These are phyloP conservation scores for Nannochloropsis oceanica DNA, from an alignment of 108 stramenopile species.

Conservation along the genomic window DNA sequence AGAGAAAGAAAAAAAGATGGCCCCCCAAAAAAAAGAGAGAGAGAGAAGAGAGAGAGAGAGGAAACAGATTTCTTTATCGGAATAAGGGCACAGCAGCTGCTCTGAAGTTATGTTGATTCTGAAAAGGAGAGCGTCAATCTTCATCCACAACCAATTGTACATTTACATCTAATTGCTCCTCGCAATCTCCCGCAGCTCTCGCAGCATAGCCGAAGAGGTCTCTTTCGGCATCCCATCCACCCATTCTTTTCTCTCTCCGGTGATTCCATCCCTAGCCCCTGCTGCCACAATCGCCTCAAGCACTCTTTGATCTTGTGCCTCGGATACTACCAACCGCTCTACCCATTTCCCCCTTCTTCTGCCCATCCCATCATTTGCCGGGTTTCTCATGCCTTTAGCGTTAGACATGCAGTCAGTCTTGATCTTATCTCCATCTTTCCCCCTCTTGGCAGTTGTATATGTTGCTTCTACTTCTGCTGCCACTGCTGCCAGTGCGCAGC, in stretches of 20 bases:
- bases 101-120: too few species aligned
- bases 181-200: not conserved
- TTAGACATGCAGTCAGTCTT: not conserved
- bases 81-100: too few species aligned
- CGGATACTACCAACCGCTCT: not conserved
- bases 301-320: not conserved
- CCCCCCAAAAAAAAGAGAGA: too few species aligned
- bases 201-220: not conserved
- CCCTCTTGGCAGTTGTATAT: not conserved
- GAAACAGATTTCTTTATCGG: too few species aligned
- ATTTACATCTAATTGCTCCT: not conserved
- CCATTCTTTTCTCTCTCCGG: not conserved
- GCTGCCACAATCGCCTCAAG: not conserved
- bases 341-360: not conserved
- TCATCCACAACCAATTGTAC: not conserved
- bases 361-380: not conserved
- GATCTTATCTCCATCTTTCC: not conserved
- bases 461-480: not conserved
- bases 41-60: too few species aligned
- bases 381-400: too few species aligned
- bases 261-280: slow-evolving; percentile 17
- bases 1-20: too few species aligned
- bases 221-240: slow-evolving; percentile 16
- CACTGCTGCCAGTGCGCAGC: slow-evolving; percentile 45
- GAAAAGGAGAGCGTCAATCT: too few species aligned